phyloP scores from a whole-genome alignment of 78 protist species.

The Guillardia theta region DNA sequence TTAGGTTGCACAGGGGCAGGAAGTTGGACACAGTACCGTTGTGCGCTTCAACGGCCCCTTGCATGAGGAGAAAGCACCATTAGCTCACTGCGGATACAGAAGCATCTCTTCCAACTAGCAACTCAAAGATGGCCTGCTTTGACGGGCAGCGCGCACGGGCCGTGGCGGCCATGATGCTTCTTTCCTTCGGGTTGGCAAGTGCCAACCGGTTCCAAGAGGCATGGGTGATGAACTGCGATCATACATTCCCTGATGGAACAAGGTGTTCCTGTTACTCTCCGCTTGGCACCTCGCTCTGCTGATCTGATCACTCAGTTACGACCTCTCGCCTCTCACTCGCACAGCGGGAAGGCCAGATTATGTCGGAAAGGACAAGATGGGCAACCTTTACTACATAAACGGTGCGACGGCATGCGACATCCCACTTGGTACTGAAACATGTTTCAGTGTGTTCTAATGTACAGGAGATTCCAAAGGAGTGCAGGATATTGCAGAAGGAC shows the following conservation, averaged over 20 bases:
- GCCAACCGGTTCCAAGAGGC: conserved; percentile 26
- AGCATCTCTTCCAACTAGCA: background rate
- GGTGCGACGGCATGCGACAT: no score
- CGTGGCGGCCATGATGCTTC: background rate
- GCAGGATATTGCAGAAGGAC: background rate
- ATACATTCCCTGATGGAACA: background rate
- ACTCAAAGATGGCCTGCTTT: background rate
- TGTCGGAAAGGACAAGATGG: background rate
- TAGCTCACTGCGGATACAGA: background rate
- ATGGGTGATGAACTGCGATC: conserved; percentile 22
- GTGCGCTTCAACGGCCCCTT: no score
- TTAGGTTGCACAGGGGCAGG: no score
- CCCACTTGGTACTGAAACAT: no score
- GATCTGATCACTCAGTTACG: no score
- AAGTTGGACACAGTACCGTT: no score
- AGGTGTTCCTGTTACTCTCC: no score
- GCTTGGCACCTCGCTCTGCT: no score
- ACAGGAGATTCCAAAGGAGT: conserved; percentile 14
- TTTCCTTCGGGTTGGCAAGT: background rate
- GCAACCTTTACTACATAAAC: background rate
- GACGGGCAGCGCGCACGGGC: background rate
- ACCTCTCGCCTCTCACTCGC: background rate
- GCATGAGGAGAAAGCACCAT: background rate
- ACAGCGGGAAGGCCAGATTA: conserved; percentile 13
- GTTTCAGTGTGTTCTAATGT: background rate